Evolutionary conservation across 225 moss, liverwort and hornwort genomes (phyloP), one percentile per base, ranked within the genome.

Genomic region (Polytrichum formosum): DNA sequence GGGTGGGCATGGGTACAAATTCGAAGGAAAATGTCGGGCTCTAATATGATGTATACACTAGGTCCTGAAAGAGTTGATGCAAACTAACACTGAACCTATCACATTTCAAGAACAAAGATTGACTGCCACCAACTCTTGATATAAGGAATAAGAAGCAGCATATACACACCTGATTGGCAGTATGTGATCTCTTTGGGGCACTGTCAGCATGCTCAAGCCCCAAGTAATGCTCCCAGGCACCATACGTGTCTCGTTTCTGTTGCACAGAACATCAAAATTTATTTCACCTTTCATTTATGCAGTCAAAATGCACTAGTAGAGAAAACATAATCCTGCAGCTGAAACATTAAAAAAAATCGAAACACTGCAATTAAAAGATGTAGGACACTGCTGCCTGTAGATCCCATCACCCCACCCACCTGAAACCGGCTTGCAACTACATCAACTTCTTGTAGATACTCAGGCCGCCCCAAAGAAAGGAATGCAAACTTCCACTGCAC

Each of bases 401-500:
- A 22, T n/a, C 22, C 26, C 60, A 26, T 21, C 26, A 61, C n/a
- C 59, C n/a, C 60, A 68, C 78, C 69, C 60, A 97, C 96, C 96
- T 93, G 96, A 69, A 97, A 97, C 63, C 90, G 85, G 77, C 77
- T 90, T 59, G 91, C 97, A 60, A 98, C 88, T 67, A 91, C 77
- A 65, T 98, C 97, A n/a, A 67, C 76, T 46, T 98, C 97, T 87
- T 92, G 91, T n/a, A 98, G 73, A 72, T 94, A 98, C 64, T 94
- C 97, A 21, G 91, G 92, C 53, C 91, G 90, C 27, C 91, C 97
- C 75, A 91, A 81, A 75, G 94, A 94, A 55, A 94, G 78, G 74
- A 98, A 90, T 7, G 97, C 97, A 79, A 98, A 98, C 69, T 94
- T 94, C 79, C 92, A 98, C 97, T 98, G 92, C 84, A 86, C 17